These are phyloP conservation scores for Trichoderma citrinoviride DNA, from an alignment of 2,329 filamentous ascomycete genomes.

Conservation along the genomic window DNA sequence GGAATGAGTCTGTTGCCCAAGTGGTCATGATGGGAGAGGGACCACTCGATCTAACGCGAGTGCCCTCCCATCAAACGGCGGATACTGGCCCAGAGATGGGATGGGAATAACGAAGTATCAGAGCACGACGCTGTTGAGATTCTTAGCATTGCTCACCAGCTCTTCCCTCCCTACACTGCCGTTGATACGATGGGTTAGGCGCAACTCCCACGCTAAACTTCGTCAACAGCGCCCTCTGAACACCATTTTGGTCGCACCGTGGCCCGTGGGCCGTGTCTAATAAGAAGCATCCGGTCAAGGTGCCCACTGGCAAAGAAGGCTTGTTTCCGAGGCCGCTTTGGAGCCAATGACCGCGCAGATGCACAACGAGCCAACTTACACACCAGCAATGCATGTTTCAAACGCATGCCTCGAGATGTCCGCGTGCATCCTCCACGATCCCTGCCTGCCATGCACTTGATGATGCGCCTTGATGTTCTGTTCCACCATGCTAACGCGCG, in stretches of 20 bases:
- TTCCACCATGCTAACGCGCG: neutral
- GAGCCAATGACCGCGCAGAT: neutral
- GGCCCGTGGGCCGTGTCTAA: neutral
- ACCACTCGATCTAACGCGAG: neutral
- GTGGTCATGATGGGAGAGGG: neutral
- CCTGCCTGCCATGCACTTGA: conserved; percentile 9
- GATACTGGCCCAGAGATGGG: neutral
- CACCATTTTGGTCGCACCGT: neutral
- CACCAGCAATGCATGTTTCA: neutral
- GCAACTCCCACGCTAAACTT: neutral
- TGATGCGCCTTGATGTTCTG: neutral
- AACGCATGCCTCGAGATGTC: neutral
- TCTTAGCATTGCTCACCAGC: neutral
- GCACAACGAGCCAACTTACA: neutral
- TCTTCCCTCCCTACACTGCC: neutral
- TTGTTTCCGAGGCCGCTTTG: neutral
- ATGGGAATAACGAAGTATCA: neutral
- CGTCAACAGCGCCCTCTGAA: conserved; percentile 2
- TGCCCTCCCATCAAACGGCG: neutral
- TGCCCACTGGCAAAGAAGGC: neutral
- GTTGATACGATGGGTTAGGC: neutral
- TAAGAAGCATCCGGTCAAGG: neutral
- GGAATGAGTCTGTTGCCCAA: neutral
- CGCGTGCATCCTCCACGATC: neutral
- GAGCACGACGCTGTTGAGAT: neutral